These are phyloP conservation scores for Malassezia sympodialis DNA, from an alignment of 1,284 basidiomycete species.

Conservation along the genomic window DNA sequence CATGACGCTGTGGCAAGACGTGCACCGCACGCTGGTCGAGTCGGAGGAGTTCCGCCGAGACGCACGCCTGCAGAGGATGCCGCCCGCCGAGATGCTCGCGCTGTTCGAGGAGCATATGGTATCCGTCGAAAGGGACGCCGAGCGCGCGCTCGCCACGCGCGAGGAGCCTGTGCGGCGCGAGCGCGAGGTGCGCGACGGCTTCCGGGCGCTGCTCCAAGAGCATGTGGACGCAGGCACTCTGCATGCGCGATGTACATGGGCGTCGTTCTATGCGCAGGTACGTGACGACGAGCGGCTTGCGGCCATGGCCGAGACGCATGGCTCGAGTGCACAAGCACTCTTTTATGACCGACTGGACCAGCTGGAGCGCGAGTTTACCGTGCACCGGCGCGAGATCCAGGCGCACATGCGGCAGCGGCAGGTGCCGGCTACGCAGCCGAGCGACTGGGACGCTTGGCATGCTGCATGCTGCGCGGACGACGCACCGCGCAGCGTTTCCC, in stretches of 20 bases:
- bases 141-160: slow-evolving; percentile 9
- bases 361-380: slow-evolving; percentile 72
- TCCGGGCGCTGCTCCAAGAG: slow-evolving; percentile 61
- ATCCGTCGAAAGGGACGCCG: slow-evolving; percentile 29
- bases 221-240: slow-evolving; percentile 62
- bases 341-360: slow-evolving; percentile 89
- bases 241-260: slow-evolving; percentile 78
- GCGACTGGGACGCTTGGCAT: slow-evolving; percentile 13
- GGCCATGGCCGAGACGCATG: slow-evolving; percentile 74
- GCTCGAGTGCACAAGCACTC: slow-evolving; percentile 83
- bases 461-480: background rate
- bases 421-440: slow-evolving; percentile 39
- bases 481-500: background rate
- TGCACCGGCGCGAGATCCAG: slow-evolving; percentile 60
- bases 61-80: slow-evolving; percentile 26
- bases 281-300: slow-evolving; percentile 70
- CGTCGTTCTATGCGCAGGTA: slow-evolving; percentile 68
- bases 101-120: slow-evolving; percentile 42
- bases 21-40: slow-evolving; percentile 36
- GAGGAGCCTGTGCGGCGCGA: slow-evolving; percentile 19
- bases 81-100: slow-evolving; percentile 32
- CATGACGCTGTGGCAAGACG: slow-evolving; percentile 42
- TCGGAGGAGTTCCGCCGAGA: slow-evolving; percentile 34
- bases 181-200: slow-evolving; percentile 32
- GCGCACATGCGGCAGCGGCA: slow-evolving; percentile 54